Evolutionary conservation across 192 early-diverging fungal genomes (phyloP).

Genomic region (Backusella liffmaniae): DNA sequence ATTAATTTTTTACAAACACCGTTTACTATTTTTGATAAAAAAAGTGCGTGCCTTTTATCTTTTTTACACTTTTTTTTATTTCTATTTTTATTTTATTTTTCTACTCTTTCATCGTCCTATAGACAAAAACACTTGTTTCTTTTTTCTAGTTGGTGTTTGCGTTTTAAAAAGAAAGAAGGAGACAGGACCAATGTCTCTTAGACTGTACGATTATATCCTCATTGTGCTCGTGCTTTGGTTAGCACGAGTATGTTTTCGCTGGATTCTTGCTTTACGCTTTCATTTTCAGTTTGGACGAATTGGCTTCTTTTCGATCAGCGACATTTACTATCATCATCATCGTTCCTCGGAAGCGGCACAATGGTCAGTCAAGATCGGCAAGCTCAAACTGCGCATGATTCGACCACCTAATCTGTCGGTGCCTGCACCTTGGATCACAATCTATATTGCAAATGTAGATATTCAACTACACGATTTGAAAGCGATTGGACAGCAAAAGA

Average conservation of each 20-base stretch:
- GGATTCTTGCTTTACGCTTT: conserved; percentile 23
- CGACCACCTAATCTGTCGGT: background rate
- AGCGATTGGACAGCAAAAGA: background rate
- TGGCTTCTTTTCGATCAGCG: conserved; percentile 34
- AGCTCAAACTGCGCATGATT: conserved; percentile 29
- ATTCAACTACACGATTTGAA: conserved; percentile 16
- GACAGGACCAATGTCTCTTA: conserved; percentile 5
- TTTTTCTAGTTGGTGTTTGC: background rate
- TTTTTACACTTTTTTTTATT: background rate
- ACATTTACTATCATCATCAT: conserved; percentile 23
- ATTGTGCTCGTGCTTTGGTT: conserved; percentile 9
- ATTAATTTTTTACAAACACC: background rate
- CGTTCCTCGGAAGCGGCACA: background rate
- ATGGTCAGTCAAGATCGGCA: conserved; percentile 23
- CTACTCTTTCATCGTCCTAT: background rate
- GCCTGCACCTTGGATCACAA: conserved; percentile 35
- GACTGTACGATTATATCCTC: conserved; percentile 15
- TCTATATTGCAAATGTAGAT: conserved; percentile 28
- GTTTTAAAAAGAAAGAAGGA: background rate
- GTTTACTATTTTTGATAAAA: background rate
- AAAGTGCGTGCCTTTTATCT: background rate
- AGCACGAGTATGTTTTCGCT: conserved; percentile 6
- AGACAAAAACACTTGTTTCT: background rate
- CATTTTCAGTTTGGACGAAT: conserved; percentile 29
- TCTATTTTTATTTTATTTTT: background rate